Conservation (phyloP, 768 basidiomycete genomes). For the Suillus bovinus region DNA sequence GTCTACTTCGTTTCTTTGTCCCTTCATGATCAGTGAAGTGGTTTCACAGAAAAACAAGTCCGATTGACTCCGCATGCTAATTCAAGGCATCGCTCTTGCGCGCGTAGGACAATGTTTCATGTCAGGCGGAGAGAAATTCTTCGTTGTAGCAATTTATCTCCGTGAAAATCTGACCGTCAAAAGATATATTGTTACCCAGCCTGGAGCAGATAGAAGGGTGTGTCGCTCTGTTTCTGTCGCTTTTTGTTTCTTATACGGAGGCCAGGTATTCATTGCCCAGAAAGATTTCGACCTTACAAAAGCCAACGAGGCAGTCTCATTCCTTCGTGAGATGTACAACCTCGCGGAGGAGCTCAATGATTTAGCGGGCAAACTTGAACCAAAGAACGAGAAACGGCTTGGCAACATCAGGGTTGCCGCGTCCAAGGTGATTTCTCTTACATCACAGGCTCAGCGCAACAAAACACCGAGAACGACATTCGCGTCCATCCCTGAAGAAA, state of each 20-base stretch:
- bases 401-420: neutral
- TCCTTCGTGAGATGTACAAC: constrained; percentile 19
- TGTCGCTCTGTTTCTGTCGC: neutral
- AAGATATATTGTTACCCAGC: constrained; percentile 12
- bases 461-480: neutral
- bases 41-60: neutral
- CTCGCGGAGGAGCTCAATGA: constrained; percentile 1
- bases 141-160: constrained; percentile 18
- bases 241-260: neutral
- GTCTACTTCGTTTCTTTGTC: neutral
- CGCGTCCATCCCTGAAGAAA: neutral
- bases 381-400: neutral
- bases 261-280: constrained; percentile 11
- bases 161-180: constrained; percentile 1
- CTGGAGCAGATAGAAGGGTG: neutral
- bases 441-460: neutral
- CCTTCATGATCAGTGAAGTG: constrained; percentile 17
- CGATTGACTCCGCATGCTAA: constrained; percentile 12
- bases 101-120: constrained; percentile 2
- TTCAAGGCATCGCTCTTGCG: constrained; percentile 13
- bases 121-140: neutral
- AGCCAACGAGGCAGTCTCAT: neutral
- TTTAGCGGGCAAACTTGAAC: constrained; percentile 8
- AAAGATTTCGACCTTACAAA: constrained; percentile 3
- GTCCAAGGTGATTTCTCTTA: neutral